Evolutionary conservation across 495 filamentous ascomycete genomes (phyloP).

Genomic region (Aspergillus campestris): DNA sequence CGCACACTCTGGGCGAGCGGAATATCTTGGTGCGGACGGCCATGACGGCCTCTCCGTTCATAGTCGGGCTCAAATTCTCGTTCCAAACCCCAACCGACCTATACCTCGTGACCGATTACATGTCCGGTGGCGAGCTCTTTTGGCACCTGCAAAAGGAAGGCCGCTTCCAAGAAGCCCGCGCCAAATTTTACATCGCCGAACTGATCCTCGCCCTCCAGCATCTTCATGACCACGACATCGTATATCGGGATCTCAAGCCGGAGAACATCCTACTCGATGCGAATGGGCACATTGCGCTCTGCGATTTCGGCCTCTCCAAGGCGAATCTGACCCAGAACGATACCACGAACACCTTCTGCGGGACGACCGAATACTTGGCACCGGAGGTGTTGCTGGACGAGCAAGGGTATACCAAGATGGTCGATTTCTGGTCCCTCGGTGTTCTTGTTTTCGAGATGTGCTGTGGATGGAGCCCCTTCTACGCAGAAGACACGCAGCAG

Average conservation of each 20-base stretch:
- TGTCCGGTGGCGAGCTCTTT: conserved; percentile 97
- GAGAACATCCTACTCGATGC: conserved; percentile 81
- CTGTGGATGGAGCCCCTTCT: conserved; percentile 98
- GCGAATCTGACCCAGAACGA: conserved; percentile 93
- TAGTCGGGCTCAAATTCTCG: conserved; percentile 96
- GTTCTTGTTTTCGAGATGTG: conserved; percentile 99
- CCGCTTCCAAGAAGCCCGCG: conserved; percentile 85
- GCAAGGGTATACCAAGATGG: conserved; percentile 99
- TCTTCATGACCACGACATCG: conserved; percentile 92
- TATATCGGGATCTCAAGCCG: conserved; percentile 87
- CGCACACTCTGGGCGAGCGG: conserved; percentile 91
- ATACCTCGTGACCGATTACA: conserved; percentile 98
- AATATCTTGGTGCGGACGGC: conserved; percentile 96
- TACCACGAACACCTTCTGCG: conserved; percentile 98
- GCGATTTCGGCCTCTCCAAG: conserved; percentile 91
- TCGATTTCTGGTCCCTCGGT: conserved; percentile 98
- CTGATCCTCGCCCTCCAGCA: conserved; percentile 93
- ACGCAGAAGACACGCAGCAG: conserved; percentile 97
- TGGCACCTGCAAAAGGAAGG: conserved; percentile 99
- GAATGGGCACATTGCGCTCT: conserved; percentile 78
- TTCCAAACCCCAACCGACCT: conserved; percentile 97
- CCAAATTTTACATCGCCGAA: conserved; percentile 99
- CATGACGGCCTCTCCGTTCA: conserved; percentile 92
- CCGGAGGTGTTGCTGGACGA: conserved; percentile 94
- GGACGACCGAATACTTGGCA: conserved; percentile 94